Evolutionary conservation across 139 green algal species (phyloP), one percentile per base, ranked within the genome.

Genomic region (Chlorella sp.): DNA sequence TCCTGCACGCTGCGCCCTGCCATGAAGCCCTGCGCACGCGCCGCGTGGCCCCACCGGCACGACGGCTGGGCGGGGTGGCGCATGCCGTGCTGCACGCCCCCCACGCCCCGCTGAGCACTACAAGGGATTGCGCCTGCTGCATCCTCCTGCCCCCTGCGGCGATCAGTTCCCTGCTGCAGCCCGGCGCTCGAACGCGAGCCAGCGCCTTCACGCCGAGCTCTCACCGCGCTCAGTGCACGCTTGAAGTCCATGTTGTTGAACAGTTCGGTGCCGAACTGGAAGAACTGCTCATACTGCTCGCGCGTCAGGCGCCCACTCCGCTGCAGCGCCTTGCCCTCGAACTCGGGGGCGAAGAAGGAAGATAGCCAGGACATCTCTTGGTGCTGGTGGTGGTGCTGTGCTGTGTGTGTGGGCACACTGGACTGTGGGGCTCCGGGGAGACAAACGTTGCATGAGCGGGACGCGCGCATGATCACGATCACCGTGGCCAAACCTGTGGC

Each of bases 171-270:
- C n/a, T n/a, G n/a, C n/a, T n/a, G n/a, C n/a, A n/a, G n/a, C n/a
- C n/a, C n/a, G n/a, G n/a, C n/a, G n/a, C n/a, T n/a, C n/a, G n/a
- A n/a, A 55, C 10, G 10, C 23, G 29, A 31, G 51, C 51, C 51
- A 4, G 29, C 42, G 6, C 14, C 10, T 24, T 55, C 10, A 55
- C 42, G 14, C 42, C 42, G 14, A 14, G 42, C 42, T 62, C 51
- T 3, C 14, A 67, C 61, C 61, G 22, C 6, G n/a, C 23, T 30
- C 29, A 67, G 61, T 35, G 61, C 61, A 26, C 24, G 33, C 29
- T 67, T 67, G 61, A 67, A 67, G 22, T 67, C 61, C 29, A 30
- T 6, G n/a, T 67, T 67, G 3, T 35, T 30, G 29, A 67, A 67
- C 29, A 67, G 29, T 2, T 3, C 20, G 33, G n/a, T 36, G 3